Base-by-base conservation (phyloP, 768 basidiomycete genomes). In the Neoboletus subvelutipes region DNA sequence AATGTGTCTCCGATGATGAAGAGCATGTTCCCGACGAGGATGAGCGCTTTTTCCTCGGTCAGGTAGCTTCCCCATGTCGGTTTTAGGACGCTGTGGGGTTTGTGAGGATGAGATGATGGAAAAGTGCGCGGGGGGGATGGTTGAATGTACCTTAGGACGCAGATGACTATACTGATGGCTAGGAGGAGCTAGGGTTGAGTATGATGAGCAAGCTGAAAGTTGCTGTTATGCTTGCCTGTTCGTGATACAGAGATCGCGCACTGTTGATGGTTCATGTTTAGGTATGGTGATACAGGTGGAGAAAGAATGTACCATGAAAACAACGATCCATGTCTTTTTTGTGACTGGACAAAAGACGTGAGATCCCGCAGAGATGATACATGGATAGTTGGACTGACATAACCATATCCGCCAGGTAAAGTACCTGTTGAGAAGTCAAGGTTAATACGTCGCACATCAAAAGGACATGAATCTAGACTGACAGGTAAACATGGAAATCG, bases 381-480 rank as follows among this genome's bases (percentile, higher is more conserved):
- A 29, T 2, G 42, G 26, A 49, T 15, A 3, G 40, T 13, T 45
- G 20, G 31, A 60, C 67, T 53, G 42, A 69, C 68, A 69, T 42
- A 60, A 12, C 69, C 69, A 69, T 64, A 69, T 59, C 6, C 68
- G 57, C 68, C 68, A 69, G 5, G 67, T 71, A 50, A 69, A 69
- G 54, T 69, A 69, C 1, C 68, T 69, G 40, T 5, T n/a, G 2
- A 18, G 22, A 28, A 49, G n/a, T 6, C 18, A 20, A 29, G 37
- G 20, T 53, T 1, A 50, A 43, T 11, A n/a, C 17, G 17, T 22
- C 1, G 4, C 7, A n/a, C 18, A 5, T 18, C n/a, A 24, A 28
- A 13, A 18, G 8, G 29, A 34, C 15, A 15, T 20, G 20, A 52
- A 10, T 13, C 13, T 13, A 2, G 28, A 47, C 68, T 53, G 26